Percentiles rank a stretch among this genome's conserved stretches.
These are phyloP conservation scores for Mesotaenium endlicherianum DNA, from an alignment of 139 green algal species.

Conservation along the genomic window DNA sequence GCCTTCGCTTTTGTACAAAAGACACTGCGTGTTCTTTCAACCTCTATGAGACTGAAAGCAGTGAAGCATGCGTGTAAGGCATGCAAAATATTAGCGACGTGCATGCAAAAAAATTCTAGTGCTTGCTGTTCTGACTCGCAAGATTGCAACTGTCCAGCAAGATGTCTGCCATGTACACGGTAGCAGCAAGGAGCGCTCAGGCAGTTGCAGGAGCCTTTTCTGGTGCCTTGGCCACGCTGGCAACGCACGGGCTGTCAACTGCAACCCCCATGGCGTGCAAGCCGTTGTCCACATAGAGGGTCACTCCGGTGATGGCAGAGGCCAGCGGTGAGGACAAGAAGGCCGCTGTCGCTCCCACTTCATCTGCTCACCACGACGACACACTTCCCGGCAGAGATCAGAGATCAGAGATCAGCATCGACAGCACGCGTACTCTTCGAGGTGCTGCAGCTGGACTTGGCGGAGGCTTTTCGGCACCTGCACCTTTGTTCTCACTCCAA, in stretches of 20 bases:
- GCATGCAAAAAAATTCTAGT: too few species aligned
- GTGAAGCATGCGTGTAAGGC: too few species aligned
- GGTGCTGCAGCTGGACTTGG: background rate
- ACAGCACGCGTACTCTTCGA: background rate
- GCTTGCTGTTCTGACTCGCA: too few species aligned
- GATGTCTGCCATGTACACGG: too few species aligned
- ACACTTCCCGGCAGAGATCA: too few species aligned
- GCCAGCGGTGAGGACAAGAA: slow-evolving; percentile 93
- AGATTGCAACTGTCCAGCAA: too few species aligned
- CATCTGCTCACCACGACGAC: slow-evolving; percentile 13
- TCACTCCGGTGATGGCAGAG: slow-evolving; percentile 76
- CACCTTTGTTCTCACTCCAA: background rate
- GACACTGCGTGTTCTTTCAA: too few species aligned
- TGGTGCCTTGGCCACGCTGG: background rate
- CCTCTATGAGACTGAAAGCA: too few species aligned
- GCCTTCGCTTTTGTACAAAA: too few species aligned
- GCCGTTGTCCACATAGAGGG: slow-evolving; percentile 89
- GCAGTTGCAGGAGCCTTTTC: slow-evolving; percentile 23
- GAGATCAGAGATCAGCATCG: too few species aligned
- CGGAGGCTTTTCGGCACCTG: background rate
- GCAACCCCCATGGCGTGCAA: slow-evolving; percentile 93
- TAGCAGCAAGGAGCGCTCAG: too few species aligned
- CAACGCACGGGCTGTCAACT: slow-evolving; percentile 64
- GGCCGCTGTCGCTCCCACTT: slow-evolving; percentile 66
- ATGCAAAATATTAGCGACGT: too few species aligned